Base-by-base conservation (phyloP, 1,139 yeast genomes). In the Candida neerlandica region DNA sequence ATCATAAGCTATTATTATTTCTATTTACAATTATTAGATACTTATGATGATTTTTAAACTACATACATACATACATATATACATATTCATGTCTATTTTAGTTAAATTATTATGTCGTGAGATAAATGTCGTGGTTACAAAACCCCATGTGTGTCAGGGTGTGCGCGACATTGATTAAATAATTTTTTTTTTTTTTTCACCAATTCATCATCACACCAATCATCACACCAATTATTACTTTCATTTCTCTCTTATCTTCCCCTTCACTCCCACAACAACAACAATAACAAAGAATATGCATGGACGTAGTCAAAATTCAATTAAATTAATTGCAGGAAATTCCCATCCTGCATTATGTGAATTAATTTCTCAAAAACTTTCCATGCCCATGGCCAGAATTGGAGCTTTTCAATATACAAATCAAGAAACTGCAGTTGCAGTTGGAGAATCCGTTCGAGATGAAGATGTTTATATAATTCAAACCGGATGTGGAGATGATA, bases 371-470 rank as follows among this genome's bases (percentile, higher is more conserved):
- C 66, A 71, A 46, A 78, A 81, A 64, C 72, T 87, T 40, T 83
- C 84, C 26, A 65, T 85, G 34, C 77, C 78, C 15, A 67, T 85
- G 43, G 81, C 90, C 32, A 76, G 80, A 52, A 80, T 86, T 35
- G 86, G 85, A 45, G 86, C 86, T 35, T 84, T 84, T 55, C 84
- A 85, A 62, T 86, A 85, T 55, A 83, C 90, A 33, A 85, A 86
- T 56, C 88, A 89, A 47, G 99, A 94, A 69, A 94, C 96, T 12
- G 87, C 95, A 12, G 92, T 94, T 50, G 85, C 96, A 44, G 89
- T 94, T 58, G 96, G 96, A 27, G 98, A 94, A 69, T 88, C 96
- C 27, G 96, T 94, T 40, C 84, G 99, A 71, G 99, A 94, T 66
- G 98, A 94, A 67, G 99, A 94, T 66, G 85, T 94, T 41, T 94